Conservation (phyloP, 768 basidiomycete species). For the Leccinum rimulosum region DNA sequence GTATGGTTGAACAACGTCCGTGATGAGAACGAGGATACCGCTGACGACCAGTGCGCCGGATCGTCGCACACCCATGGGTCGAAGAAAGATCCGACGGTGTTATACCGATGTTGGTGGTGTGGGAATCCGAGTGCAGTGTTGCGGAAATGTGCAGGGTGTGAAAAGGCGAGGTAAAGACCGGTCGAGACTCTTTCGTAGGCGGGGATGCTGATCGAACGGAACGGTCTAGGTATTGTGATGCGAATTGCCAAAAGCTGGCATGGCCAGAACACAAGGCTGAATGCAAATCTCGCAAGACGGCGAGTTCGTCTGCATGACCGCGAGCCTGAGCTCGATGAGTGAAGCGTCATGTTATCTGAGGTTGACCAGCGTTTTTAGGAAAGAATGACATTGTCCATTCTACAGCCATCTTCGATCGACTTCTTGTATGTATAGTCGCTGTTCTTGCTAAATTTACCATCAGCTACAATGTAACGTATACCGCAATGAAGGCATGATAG, state of each 20-base stretch:
- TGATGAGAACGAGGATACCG: constrained; percentile 27
- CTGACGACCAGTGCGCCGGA: not conserved
- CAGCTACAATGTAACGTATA: too few species aligned
- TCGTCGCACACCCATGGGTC: not conserved
- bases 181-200: too few species aligned
- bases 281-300: constrained; percentile 2
- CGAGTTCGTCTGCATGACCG: not conserved
- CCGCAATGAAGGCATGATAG: too few species aligned
- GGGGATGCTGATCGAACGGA: not conserved
- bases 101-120: constrained; percentile 63
- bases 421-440: too few species aligned
- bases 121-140: constrained; percentile 59
- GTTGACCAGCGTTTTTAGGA: too few species aligned
- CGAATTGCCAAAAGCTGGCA: constrained; percentile 12
- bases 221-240: constrained; percentile 13
- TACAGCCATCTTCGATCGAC: too few species aligned
- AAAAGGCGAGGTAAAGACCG: constrained; percentile 36
- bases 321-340: too few species aligned
- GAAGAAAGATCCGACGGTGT: constrained; percentile 36
- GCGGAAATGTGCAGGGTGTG: constrained; percentile 49
- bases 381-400: too few species aligned
- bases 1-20: constrained; percentile 50
- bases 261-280: constrained; percentile 16
- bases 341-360: too few species aligned
- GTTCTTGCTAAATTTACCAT: too few species aligned